Conservation (phyloP, 1,284 basidiomycete genomes). For the Marasmius sp. region DNA sequence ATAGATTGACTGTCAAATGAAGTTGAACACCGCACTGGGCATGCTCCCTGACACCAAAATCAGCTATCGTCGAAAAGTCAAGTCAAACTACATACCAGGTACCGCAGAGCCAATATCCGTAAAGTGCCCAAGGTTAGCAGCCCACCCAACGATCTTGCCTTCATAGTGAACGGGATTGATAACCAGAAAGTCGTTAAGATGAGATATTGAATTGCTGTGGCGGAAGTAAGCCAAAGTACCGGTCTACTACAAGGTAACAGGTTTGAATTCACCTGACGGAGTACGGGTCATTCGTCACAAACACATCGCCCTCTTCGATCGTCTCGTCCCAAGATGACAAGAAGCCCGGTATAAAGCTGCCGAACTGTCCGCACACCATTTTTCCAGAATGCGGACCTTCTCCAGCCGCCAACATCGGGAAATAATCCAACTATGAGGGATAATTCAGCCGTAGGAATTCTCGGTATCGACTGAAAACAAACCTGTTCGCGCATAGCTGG, state of each 20-base stretch:
- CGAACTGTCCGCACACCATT: conserved; percentile 30
- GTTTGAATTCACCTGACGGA: conserved; percentile 16
- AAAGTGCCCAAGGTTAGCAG: conserved; percentile 24
- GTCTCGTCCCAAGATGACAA: conserved; percentile 25
- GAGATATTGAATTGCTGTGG: conserved; percentile 22
- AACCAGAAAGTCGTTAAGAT: conserved; percentile 27
- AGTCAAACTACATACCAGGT: neutral
- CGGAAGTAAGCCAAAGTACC: neutral
- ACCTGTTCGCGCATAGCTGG: conserved; percentile 33
- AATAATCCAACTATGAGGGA: conserved; percentile 21
- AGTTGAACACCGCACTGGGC: conserved; percentile 17
- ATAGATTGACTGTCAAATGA: neutral
- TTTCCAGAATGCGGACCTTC: conserved; percentile 28
- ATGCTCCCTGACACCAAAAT: conserved; percentile 17
- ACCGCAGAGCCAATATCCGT: conserved; percentile 19
- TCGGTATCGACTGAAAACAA: conserved; percentile 1
- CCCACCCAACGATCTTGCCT: conserved; percentile 23
- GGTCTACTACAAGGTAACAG: neutral
- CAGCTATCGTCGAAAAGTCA: neutral
- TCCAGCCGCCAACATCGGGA: conserved; percentile 31
- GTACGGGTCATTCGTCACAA: conserved; percentile 25
- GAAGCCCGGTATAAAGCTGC: conserved; percentile 26
- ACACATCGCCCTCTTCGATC: conserved; percentile 29
- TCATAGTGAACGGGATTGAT: conserved; percentile 23
- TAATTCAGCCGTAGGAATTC: neutral